Evolutionary conservation across 2,329 filamentous ascomycete genomes (phyloP), one percentile per base, ranked within the genome.

Genomic region (Hymenoscyphus scutula): DNA sequence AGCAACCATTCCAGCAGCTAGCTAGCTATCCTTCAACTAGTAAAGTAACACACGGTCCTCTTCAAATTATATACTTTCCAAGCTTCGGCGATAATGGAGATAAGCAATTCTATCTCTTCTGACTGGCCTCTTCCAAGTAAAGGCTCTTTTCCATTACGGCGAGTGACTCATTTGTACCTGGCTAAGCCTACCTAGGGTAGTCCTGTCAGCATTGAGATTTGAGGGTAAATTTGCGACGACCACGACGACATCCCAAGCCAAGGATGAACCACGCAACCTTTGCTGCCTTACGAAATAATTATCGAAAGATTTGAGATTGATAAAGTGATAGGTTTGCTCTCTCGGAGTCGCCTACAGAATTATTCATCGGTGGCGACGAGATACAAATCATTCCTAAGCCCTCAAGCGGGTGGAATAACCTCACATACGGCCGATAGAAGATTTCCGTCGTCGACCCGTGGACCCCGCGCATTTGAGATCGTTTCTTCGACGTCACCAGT

Each of bases 261-360:
- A 25, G 41, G 41, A 45, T 10, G 41, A 23, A 48, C 6, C n/a
- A 48, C 41, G 41, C 41, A 48, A 48, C 23, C 41, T 48, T 48
- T 11, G 7, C 41, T 48, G 15, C 41, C 38, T 17, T 17, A 11
- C 10, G 41, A 48, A 23, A 23, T 2, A 6, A n/a, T n/a, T n/a
- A n/a, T n/a, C n/a, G n/a, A n/a, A n/a, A n/a, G n/a, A 25, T 17
- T 48, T 48, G 41, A 11, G 7, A 48, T 48, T 48, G 19, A 23
- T 48, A 23, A 23, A 23, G n/a, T n/a, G n/a, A n/a, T n/a, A n/a
- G n/a, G n/a, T n/a, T n/a, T n/a, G n/a, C n/a, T n/a, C n/a, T 48
- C 32, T 48, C n/a, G 41, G 41, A 48, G 41, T 48, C 41, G 41
- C 41, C 41, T 48, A 48, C 41, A 48, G 7, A 25, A 48, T 48